Evolutionary conservation across 495 filamentous ascomycete species (phyloP).

Genomic region (Ramalina intermedia): DNA sequence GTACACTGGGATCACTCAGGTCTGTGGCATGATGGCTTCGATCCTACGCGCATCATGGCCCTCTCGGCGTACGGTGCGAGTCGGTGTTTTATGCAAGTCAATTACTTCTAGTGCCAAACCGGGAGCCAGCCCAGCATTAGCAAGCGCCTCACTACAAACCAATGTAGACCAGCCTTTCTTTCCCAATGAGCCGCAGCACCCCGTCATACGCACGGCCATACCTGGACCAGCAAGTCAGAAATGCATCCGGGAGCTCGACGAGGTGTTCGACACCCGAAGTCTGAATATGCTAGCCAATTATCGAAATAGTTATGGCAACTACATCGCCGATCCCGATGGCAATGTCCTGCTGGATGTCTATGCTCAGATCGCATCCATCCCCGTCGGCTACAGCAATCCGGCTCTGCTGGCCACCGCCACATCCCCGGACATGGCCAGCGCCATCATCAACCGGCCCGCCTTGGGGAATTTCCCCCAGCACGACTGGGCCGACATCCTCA

Average conservation of each 20-base stretch:
- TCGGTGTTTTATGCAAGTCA: constrained; percentile 15
- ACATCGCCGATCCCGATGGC: constrained; percentile 81
- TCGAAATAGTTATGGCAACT: constrained; percentile 45
- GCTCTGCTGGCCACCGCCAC: constrained; percentile 53
- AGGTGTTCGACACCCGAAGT: constrained; percentile 86
- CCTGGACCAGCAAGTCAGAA: constrained; percentile 67
- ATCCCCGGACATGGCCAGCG: constrained; percentile 64
- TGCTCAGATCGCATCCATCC: constrained; percentile 87
- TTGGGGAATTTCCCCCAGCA: constrained; percentile 90
- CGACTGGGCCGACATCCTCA: constrained; percentile 76
- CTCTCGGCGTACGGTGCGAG: constrained; percentile 19
- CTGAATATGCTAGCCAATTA: constrained; percentile 58
- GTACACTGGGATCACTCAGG: no score
- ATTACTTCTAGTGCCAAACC: constrained; percentile 28
- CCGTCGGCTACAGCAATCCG: constrained; percentile 94
- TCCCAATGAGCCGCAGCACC: constrained; percentile 60
- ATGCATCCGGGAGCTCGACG: constrained; percentile 56
- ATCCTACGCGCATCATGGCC: constrained; percentile 29
- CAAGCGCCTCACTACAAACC: constrained; percentile 1
- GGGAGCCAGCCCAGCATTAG: constrained; percentile 17
- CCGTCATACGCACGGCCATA: constrained; percentile 60
- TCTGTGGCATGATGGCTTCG: constrained; percentile 24
- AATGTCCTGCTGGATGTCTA: constrained; percentile 44
- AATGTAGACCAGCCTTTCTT: constrained; percentile 40
- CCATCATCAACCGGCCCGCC: constrained; percentile 86